Evolutionary conservation across 306 rosid species (phyloP).

Genomic region (cucumber (Cucumis sativus)): Cucumber_9930_V3 NC_026657.2:5684501-5685000

Average conservation of each 20-base stretch:
- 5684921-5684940: conserved; percentile 49
- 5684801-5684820: conserved; percentile 75
- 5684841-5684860: neutral
- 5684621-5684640: conserved; percentile 43
- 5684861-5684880: neutral
- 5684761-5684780: conserved; percentile 71
- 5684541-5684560: too few relatives aligned
- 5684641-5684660: conserved; percentile 56
- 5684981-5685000: conserved; percentile 44
- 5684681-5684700: neutral
- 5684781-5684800: conserved; percentile 71
- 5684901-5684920: neutral
- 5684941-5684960: conserved; percentile 66
- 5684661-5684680: neutral
- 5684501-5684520: neutral
- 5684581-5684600: neutral
- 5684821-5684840: conserved; percentile 34
- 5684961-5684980: conserved; percentile 58
- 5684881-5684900: neutral
- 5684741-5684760: neutral
- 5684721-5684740: neutral
- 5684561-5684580: neutral
- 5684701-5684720: neutral
- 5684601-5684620: conserved; percentile 44
- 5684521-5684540: neutral